Percentiles rank a stretch among this genome's conserved stretches.
Evolutionary conservation across 2,329 filamentous ascomycete species (phyloP).

Genomic region (Diplocarpon mali): DNA sequence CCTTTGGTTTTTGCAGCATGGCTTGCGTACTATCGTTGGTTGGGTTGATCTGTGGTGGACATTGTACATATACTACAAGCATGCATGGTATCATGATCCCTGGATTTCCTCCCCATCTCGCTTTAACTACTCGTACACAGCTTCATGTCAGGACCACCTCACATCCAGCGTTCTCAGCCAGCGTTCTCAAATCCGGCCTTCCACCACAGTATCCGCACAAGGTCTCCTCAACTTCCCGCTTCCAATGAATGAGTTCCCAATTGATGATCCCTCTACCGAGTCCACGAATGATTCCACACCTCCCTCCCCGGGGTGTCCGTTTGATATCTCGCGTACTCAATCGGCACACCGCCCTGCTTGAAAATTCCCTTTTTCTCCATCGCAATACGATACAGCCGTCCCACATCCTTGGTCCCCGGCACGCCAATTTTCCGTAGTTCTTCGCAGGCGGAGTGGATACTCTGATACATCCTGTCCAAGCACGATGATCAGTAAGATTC

Average conservation of each 20-base stretch:
- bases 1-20: conserved; percentile 7
- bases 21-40: conserved; percentile 8
- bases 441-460: conserved; percentile 79
- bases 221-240: too few species aligned
- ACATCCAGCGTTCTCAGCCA: too few species aligned
- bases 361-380: conserved; percentile 88
- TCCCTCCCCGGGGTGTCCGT: conserved; percentile 69
- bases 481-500: background rate
- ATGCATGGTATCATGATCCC: conserved; percentile 2
- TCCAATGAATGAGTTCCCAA: too few species aligned
- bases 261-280: conserved; percentile 33
- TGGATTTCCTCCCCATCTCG: too few species aligned
- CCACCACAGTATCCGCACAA: too few species aligned
- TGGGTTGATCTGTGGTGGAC: conserved; percentile 1
- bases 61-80: conserved; percentile 11
- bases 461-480: conserved; percentile 49
- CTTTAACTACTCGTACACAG: too few species aligned
- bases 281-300: conserved; percentile 95
- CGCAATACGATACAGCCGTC: conserved; percentile 72
- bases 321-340: conserved; percentile 81
- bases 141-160: too few species aligned
- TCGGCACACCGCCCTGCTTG: conserved; percentile 61
- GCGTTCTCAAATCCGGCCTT: too few species aligned
- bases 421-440: conserved; percentile 52
- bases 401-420: conserved; percentile 37